phyloP scores from a whole-genome alignment of 805 yeast species.

The Wickerhamomyces subpelliculosus region DNA sequence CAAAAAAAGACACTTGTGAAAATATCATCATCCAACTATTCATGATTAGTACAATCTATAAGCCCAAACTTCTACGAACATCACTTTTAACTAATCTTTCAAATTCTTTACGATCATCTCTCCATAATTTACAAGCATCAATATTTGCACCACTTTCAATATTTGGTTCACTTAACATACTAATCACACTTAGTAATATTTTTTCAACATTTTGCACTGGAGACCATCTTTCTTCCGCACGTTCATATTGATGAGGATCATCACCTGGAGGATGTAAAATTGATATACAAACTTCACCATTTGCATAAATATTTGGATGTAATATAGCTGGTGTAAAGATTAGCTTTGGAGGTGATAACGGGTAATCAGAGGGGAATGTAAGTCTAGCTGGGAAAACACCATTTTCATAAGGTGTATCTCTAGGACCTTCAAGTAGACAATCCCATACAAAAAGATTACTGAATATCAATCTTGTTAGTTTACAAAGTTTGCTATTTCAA shows the following conservation, averaged over 20 bases:
- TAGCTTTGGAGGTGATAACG: constrained; percentile 74
- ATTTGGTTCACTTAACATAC: constrained; percentile 96
- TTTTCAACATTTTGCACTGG: constrained; percentile 98
- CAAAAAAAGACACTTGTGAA: no score
- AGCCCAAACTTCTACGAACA: constrained; percentile 66
- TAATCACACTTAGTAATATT: constrained; percentile 84
- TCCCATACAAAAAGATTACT: constrained; percentile 72
- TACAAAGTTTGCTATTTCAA: no score
- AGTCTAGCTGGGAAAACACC: constrained; percentile 80
- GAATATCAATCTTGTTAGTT: no score
- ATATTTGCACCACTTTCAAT: constrained; percentile 93
- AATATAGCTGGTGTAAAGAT: constrained; percentile 73
- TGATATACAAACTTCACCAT: constrained; percentile 94
- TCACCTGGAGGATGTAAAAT: constrained; percentile 95
- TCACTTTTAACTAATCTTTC: constrained; percentile 57
- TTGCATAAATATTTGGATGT: constrained; percentile 91
- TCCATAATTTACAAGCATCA: constrained; percentile 78
- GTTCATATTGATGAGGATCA: constrained; percentile 92
- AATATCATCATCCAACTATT: not conserved
- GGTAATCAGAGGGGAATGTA: constrained; percentile 73
- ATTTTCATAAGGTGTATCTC: constrained; percentile 77
- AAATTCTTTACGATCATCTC: constrained; percentile 71
- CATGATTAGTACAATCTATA: constrained; percentile 25
- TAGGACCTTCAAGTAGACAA: constrained; percentile 77
- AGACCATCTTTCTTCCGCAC: constrained; percentile 96